phyloP scores from a whole-genome alignment of 1,284 basidiomycete genomes.

The Hypsizygus ulmarius region DNA sequence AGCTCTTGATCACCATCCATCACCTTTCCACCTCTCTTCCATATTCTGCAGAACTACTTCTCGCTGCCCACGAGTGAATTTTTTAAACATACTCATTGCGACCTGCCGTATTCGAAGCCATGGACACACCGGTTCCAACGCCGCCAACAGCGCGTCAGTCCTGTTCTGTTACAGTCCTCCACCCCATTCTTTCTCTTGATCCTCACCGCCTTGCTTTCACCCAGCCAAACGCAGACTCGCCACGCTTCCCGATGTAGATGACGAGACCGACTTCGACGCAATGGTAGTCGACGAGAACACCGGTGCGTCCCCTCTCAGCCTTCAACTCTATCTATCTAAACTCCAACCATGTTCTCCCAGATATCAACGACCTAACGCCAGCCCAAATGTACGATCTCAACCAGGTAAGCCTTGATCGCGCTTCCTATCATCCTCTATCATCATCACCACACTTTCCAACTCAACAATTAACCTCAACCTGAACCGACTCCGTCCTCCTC shows the following conservation, averaged over 20 bases:
- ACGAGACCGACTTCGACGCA: conserved; percentile 4
- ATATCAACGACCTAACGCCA: conserved; percentile 21
- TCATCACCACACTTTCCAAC: too few relatives aligned
- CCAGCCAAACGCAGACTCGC: conserved; percentile 15
- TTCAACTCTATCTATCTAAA: neutral
- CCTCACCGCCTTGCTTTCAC: neutral
- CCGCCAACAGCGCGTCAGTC: conserved; percentile 20
- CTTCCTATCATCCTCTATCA: conserved; percentile 4
- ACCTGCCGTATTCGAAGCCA: too few relatives aligned
- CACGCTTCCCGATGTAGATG: conserved; percentile 18
- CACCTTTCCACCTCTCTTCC: too few relatives aligned
- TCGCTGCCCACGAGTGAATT: too few relatives aligned
- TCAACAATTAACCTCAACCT: too few relatives aligned
- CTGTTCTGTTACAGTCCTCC: neutral
- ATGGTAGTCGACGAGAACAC: conserved; percentile 7
- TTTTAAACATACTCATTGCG: too few relatives aligned
- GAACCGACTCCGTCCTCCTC: conserved; percentile 5
- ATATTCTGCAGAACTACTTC: too few relatives aligned
- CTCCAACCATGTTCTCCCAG: conserved; percentile 1
- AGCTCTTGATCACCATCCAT: too few relatives aligned
- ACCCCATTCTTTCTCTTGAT: neutral
- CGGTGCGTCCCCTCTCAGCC: neutral
- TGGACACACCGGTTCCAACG: neutral
- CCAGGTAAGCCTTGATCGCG: conserved; percentile 30
- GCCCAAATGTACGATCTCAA: conserved; percentile 50